Evolutionary conservation across 441 rosid genomes (phyloP).

Genomic region (Syzygium syzygioides): DNA sequence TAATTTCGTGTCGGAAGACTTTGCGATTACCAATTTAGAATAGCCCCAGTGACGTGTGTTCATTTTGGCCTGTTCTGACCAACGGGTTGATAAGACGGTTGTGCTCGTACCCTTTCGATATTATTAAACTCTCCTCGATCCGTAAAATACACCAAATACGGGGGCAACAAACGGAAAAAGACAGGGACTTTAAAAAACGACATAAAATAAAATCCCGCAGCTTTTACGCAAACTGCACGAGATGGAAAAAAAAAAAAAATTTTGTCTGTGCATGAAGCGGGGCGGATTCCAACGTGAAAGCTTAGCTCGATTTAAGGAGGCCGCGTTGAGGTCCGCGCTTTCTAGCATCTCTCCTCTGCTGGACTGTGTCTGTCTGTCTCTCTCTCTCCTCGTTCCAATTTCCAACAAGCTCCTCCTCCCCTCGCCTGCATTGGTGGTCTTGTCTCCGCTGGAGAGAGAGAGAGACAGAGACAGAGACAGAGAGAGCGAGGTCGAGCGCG

Average conservation of each 20-base stretch:
- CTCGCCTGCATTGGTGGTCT: slow-evolving; percentile 10
- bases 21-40: no score
- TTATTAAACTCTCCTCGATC: neutral
- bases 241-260: neutral
- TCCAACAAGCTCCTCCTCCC: slow-evolving; percentile 31
- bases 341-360: neutral
- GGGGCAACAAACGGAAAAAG: neutral
- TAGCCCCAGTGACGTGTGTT: rapidly evolving
- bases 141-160: neutral
- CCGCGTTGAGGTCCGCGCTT: slow-evolving; percentile 38
- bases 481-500: neutral
- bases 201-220: neutral
- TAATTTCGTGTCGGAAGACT: no score
- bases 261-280: neutral
- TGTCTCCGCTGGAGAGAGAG: slow-evolving; percentile 10
- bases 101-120: neutral
- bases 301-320: slow-evolving; percentile 29
- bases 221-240: neutral
- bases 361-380: neutral
- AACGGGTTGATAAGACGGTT: neutral
- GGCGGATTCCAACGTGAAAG: slow-evolving; percentile 51
- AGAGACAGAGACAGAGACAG: neutral
- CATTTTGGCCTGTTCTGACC: neutral
- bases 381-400: slow-evolving; percentile 35
- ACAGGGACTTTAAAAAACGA: neutral